These are phyloP conservation scores for Lophiostoma macrostomum DNA, from an alignment of 495 filamentous ascomycete species.

Conservation along the genomic window DNA sequence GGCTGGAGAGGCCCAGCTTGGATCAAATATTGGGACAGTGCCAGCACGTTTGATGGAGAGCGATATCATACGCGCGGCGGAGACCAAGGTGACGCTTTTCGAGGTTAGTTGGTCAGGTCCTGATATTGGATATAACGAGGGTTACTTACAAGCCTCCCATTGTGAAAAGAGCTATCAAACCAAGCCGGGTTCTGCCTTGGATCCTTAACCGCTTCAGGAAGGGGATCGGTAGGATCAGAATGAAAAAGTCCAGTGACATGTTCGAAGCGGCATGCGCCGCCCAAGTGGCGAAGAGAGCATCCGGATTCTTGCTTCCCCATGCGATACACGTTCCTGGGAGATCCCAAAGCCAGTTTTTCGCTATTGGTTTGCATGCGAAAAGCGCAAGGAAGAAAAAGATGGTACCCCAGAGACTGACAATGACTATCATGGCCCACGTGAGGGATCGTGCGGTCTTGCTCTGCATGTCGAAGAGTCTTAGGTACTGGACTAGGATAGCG, in stretches of 20 bases:
- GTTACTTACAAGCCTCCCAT: conserved; percentile 32
- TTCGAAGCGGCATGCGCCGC: conserved; percentile 23
- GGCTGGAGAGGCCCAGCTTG: conserved; percentile 17
- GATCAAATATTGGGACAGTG: conserved; percentile 28
- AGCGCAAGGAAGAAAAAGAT: conserved; percentile 26
- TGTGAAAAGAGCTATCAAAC: conserved; percentile 17
- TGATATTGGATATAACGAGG: not conserved
- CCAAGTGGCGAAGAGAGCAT: conserved; percentile 17
- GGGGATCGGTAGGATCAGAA: conserved; percentile 17
- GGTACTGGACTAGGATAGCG: conserved; percentile 30
- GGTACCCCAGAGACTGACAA: conserved; percentile 18
- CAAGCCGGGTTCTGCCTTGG: conserved; percentile 10
- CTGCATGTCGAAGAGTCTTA: conserved; percentile 27
- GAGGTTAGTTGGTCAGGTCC: not conserved
- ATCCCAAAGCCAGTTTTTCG: conserved; percentile 26
- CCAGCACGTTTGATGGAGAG: conserved; percentile 23
- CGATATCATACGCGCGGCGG: conserved; percentile 21
- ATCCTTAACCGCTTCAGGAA: conserved; percentile 22
- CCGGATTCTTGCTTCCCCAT: conserved; percentile 26
- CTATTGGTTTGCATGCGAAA: conserved; percentile 26
- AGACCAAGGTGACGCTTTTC: conserved; percentile 15
- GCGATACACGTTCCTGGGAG: conserved; percentile 19
- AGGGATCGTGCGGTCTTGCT: not conserved
- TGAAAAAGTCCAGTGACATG: conserved; percentile 26
- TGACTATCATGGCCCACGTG: conserved; percentile 6